These are phyloP conservation scores for Venustampulla echinocandica DNA, from an alignment of 495 filamentous ascomycete species.

Conservation along the genomic window DNA sequence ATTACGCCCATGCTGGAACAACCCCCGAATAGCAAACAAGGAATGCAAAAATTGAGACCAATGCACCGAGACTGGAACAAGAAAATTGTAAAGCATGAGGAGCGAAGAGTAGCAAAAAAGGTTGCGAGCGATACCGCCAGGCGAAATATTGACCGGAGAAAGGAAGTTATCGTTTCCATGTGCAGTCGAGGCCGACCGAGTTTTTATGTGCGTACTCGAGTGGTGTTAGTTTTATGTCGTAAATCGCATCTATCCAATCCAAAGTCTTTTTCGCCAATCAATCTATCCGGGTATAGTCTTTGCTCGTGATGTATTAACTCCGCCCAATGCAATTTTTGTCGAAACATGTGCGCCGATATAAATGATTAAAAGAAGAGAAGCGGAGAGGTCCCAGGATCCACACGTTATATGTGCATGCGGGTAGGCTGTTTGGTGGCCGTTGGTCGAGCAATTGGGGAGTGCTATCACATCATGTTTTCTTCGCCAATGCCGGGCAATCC, in stretches of 20 bases:
- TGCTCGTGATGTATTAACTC: slow-evolving; percentile 14
- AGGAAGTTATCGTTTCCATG: not conserved
- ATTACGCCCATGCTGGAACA: not conserved
- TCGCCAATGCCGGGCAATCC: slow-evolving; percentile 25
- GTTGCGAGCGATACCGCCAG: not conserved
- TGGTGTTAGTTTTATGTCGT: not conserved
- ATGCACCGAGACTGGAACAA: no score
- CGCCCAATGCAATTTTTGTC: slow-evolving; percentile 16
- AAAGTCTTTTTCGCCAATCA: slow-evolving; percentile 1
- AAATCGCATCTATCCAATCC: slow-evolving; percentile 7
- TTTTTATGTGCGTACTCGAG: slow-evolving; percentile 2
- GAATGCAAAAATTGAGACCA: not conserved
- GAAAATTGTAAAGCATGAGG: not conserved
- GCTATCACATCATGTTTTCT: slow-evolving; percentile 22
- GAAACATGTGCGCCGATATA: slow-evolving; percentile 9
- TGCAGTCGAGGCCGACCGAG: not conserved
- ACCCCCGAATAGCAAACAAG: not conserved
- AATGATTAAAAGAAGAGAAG: not conserved
- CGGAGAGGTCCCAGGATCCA: not conserved
- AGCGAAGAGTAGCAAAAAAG: not conserved
- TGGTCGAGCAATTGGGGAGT: not conserved
- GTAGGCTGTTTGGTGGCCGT: not conserved
- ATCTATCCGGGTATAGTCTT: slow-evolving; percentile 18
- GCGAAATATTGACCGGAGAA: slow-evolving; percentile 2
- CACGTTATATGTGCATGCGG: not conserved